A percentile compares a stretch with the other conserved stretches of the same genome.
phyloP scores from a whole-genome alignment of 345 rosid species.

The Gossypium mustelinum region DNA sequence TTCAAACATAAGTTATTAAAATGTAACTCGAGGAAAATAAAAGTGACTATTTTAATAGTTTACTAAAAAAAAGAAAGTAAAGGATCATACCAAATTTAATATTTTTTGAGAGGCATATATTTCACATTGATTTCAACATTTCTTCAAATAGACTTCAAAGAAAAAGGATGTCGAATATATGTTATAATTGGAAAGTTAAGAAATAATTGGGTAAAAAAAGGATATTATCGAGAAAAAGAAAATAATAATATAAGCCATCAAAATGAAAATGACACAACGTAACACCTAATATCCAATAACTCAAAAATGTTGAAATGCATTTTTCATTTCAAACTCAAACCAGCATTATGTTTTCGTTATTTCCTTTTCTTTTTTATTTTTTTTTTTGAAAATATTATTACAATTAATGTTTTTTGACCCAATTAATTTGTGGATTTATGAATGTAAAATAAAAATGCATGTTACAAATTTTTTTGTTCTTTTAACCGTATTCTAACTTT shows the following conservation, averaged over 20 bases:
- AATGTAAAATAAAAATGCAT: not conserved
- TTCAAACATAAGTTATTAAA: too few relatives aligned
- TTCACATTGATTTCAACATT: not conserved
- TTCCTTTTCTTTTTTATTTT: not conserved
- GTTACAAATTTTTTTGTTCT: not conserved
- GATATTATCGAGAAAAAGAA: not conserved
- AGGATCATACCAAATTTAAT: not conserved
- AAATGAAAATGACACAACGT: not conserved
- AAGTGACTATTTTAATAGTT: too few relatives aligned
- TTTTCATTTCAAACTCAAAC: not conserved
- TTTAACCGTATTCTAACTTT: constrained; percentile 6
- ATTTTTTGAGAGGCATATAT: not conserved
- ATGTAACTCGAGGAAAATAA: rapidly evolving
- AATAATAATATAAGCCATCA: not conserved
- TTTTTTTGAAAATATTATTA: not conserved
- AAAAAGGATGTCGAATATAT: not conserved
- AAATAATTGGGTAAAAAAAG: not conserved
- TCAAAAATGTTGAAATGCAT: not conserved
- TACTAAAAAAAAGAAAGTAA: not conserved
- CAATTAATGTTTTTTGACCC: not conserved
- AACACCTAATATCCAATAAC: not conserved
- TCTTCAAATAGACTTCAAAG: constrained; percentile 2
- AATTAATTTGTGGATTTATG: not conserved
- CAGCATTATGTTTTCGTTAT: not conserved
- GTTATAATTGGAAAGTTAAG: not conserved